Percentiles rank a stretch among this genome's conserved stretches.
phyloP scores from a whole-genome alignment of 2,329 filamentous ascomycete genomes.

The Whalleya microplaca region DNA sequence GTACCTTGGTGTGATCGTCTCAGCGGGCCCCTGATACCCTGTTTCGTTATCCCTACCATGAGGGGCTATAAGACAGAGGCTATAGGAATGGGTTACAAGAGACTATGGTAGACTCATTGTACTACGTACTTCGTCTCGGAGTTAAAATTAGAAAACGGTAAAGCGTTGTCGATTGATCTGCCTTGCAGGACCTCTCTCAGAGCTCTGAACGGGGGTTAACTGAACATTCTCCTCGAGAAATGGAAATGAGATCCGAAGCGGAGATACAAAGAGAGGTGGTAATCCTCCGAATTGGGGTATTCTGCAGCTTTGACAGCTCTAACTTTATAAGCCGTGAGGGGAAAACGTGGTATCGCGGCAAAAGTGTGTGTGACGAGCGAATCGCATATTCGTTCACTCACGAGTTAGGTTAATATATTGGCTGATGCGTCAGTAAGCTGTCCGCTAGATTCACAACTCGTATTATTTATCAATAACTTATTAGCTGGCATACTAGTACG shows the following conservation, averaged over 20 bases:
- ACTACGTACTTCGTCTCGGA: conserved; percentile 22
- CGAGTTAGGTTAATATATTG: not conserved
- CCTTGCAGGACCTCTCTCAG: conserved; percentile 2
- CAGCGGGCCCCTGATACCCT: conserved; percentile 21
- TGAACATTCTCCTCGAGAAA: conserved; percentile 1
- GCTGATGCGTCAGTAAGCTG: not conserved
- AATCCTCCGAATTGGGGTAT: conserved; percentile 30
- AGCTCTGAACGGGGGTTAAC: not conserved
- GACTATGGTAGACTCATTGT: conserved; percentile 6
- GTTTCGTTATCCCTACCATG: conserved; percentile 17
- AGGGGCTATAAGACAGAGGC: conserved; percentile 21
- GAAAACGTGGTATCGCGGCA: conserved; percentile 25
- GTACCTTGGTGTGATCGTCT: conserved; percentile 27
- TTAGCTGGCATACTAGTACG: not conserved
- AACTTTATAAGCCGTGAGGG: conserved; percentile 22
- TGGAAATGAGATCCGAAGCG: not conserved
- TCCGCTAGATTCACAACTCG: conserved; percentile 3
- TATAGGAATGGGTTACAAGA: conserved; percentile 11
- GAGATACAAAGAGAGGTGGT: conserved; percentile 18
- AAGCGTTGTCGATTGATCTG: conserved; percentile 7
- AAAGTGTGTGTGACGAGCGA: not conserved
- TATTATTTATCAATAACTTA: not conserved
- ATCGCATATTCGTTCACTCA: not conserved
- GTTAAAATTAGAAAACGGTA: conserved; percentile 28
- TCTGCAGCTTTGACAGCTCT: conserved; percentile 26